Evolutionary conservation across 2,329 filamentous ascomycete species (phyloP).

Genomic region (Colletotrichum gloeosporioides): DNA sequence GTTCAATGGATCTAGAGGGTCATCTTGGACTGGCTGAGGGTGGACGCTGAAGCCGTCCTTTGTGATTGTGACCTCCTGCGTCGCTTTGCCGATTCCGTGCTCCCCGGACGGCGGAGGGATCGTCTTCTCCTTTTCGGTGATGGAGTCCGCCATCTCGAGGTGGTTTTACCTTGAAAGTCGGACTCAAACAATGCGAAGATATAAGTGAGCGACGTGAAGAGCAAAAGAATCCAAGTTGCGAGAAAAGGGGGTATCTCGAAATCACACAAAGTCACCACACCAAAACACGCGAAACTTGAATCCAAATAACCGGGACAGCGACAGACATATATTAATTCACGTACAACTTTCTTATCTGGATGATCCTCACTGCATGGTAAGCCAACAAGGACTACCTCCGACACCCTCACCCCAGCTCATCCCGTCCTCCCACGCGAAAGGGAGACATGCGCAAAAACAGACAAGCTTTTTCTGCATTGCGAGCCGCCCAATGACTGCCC

Average conservation of each 20-base stretch:
- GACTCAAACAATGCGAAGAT: neutral
- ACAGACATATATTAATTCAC: neutral
- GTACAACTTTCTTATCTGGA: neutral
- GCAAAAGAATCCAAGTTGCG: neutral
- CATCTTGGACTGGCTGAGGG: slow-evolving; percentile 37
- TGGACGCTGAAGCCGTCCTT: slow-evolving; percentile 38
- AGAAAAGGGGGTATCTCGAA: neutral
- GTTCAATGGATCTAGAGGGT: slow-evolving; percentile 59
- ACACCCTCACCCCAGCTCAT: neutral
- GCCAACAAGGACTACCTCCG: neutral
- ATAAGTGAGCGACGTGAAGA: neutral
- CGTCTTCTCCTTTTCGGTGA: slow-evolving; percentile 6
- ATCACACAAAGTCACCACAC: neutral
- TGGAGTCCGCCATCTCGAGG: slow-evolving; percentile 5
- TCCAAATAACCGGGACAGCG: neutral
- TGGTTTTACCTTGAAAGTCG: neutral
- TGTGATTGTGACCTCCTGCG: slow-evolving; percentile 21
- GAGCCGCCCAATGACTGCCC: neutral
- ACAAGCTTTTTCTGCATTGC: slow-evolving; percentile 9
- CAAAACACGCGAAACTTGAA: neutral
- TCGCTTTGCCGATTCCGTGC: slow-evolving; percentile 1
- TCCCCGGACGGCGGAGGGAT: neutral
- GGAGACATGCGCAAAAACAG: neutral
- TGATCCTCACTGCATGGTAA: neutral
- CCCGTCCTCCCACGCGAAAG: neutral